phyloP scores from a whole-genome alignment of 164 flowering plant species.

The Piper betle region DNA sequence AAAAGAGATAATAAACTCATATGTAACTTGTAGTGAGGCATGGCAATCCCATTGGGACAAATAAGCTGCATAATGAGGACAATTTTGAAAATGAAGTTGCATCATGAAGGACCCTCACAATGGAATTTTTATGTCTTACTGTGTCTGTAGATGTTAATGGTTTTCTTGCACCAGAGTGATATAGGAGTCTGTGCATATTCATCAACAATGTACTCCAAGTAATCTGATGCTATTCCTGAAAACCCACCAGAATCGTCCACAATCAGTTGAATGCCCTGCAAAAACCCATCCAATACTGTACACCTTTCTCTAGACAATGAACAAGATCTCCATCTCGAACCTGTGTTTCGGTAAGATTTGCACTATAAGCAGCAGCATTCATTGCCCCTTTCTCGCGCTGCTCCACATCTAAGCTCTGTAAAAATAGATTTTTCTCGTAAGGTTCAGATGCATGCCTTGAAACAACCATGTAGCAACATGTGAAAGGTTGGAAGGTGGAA shows the following conservation, averaged over 20 bases:
- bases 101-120: constrained; percentile 58
- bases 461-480: neutral
- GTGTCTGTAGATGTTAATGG: constrained; percentile 27
- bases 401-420: constrained; percentile 65
- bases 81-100: constrained; percentile 69
- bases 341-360: constrained; percentile 14
- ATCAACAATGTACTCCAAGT: constrained; percentile 76
- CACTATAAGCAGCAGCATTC: constrained; percentile 3
- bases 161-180: constrained; percentile 47
- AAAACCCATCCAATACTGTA: constrained; percentile 70
- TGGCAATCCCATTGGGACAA: constrained; percentile 79
- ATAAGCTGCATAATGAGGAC: constrained; percentile 58
- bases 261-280: constrained; percentile 81
- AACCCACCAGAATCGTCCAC: constrained; percentile 94
- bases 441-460: constrained; percentile 55
- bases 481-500: too few species aligned
- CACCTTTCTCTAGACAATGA: constrained; percentile 46
- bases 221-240: constrained; percentile 72
- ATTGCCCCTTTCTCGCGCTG: constrained; percentile 20
- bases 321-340: constrained; percentile 53
- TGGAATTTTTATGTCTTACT: constrained; percentile 22
- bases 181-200: constrained; percentile 79
- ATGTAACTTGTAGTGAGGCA: constrained; percentile 48
- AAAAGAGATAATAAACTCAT: neutral
- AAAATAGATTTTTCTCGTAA: constrained; percentile 58